Evolutionary conservation across 371 early-diverging fungal genomes (phyloP), one percentile per base, ranked within the genome.

Genomic region (Rhizopus arrhizus): DNA sequence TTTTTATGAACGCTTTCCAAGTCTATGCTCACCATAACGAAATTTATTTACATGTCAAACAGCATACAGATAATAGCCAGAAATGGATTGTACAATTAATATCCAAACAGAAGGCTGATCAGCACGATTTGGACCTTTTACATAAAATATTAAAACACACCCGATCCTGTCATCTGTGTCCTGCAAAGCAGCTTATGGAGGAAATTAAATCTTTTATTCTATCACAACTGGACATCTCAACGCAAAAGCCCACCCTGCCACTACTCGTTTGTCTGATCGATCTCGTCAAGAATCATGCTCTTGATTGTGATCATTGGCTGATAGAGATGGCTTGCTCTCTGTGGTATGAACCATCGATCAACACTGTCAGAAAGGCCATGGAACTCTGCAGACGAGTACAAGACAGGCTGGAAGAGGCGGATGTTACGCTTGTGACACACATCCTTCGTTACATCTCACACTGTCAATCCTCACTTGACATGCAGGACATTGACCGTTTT

Each of bases 361-460:
- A 64, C 22, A 22, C 49, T 3, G 47, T 58, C 28, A 53, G 64
- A 13, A 64, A 64, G 42, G 58, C 64, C 0, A 58, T 64, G 58
- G 64, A 64, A 34, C 36, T 64, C 15, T 58, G 59, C 22, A 31
- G 22, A 33, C 58, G 58, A 3, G 32, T 53, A 2, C 34, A 58
- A 41, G 48, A 47, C 10, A 16, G 7, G 7, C 16, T 50, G 15
- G 5, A 16, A 12, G 13, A 42, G 8, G 42, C 32, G 8, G 31
- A 46, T 7, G 3, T 7, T 2, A 31, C 8, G 8, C 48, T 54
- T 8, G 9, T 54, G 8, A 15, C 15, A 41, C n/a, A 54, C 0
- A 29, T 56, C 3, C 34, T 46, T 13, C 11, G 41, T 0, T 64
- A 58, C n/a, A 46, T 61, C n/a, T 33, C 32, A 29, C 35, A 38